Percentiles rank a stretch among this genome's conserved stretches.
Conservation (phyloP, 2,329 filamentous ascomycete species). For the Cladophialophora psammophila region DNA sequence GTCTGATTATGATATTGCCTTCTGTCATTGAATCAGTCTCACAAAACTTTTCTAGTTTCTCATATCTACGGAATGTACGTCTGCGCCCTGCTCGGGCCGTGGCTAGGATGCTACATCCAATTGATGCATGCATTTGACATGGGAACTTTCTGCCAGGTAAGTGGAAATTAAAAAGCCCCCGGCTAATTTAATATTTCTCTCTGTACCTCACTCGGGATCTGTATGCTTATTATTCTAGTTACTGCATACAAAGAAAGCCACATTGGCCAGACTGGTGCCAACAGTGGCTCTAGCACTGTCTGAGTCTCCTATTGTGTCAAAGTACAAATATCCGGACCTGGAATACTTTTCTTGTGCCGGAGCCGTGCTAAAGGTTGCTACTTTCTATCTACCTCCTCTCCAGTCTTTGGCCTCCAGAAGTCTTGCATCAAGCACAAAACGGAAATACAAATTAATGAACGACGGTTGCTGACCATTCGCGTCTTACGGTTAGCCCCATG, state of each 20-base stretch:
- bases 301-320: slow-evolving; percentile 13
- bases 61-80: slow-evolving; percentile 19
- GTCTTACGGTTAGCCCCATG: neutral
- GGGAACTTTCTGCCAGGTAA: slow-evolving; percentile 16
- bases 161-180: no score
- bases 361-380: slow-evolving; percentile 8
- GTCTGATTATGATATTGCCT: no score
- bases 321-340: slow-evolving; percentile 15
- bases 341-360: slow-evolving; percentile 19
- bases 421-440: no score
- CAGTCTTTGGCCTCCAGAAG: no score
- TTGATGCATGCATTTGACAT: slow-evolving; percentile 20
- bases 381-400: no score
- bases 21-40: neutral
- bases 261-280: slow-evolving; percentile 13
- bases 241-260: slow-evolving; percentile 8
- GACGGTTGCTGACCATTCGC: neutral
- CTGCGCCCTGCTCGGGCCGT: slow-evolving; percentile 16
- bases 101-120: slow-evolving; percentile 12
- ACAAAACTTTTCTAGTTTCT: neutral
- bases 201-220: neutral
- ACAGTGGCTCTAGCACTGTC: slow-evolving; percentile 8
- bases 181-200: no score
- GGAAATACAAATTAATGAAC: neutral
- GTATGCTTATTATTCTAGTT: slow-evolving; percentile 5